phyloP scores from a whole-genome alignment of 1,284 basidiomycete species.

The Rhodotorula sp. region DNA sequence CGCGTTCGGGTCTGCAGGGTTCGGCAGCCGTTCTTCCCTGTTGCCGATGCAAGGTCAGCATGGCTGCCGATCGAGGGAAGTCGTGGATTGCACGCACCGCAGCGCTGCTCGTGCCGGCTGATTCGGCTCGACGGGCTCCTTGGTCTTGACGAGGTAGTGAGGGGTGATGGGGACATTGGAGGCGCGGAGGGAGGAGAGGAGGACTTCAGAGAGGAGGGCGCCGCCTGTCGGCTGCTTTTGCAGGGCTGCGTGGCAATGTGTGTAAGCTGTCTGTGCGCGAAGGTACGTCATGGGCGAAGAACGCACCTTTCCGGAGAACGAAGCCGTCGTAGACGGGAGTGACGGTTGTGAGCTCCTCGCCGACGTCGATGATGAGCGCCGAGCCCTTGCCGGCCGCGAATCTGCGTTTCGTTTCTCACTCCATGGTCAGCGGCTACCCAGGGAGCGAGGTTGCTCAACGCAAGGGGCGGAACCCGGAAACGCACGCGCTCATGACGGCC shows the following conservation, averaged over 20 bases:
- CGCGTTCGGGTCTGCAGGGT: slow-evolving; percentile 23
- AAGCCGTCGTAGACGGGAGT: slow-evolving; percentile 98
- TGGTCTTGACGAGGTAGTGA: slow-evolving; percentile 83
- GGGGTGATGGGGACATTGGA: slow-evolving; percentile 58
- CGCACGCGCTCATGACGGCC: slow-evolving; percentile 90
- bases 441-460: no score
- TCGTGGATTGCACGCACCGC: slow-evolving; percentile 10
- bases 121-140: slow-evolving; percentile 66
- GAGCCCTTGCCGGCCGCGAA: slow-evolving; percentile 97
- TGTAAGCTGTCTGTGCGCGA: not conserved
- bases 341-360: slow-evolving; percentile 81
- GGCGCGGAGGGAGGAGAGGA: slow-evolving; percentile 47
- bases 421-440: not conserved
- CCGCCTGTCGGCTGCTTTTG: slow-evolving; percentile 48
- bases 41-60: not conserved
- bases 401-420: slow-evolving; percentile 52
- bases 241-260: slow-evolving; percentile 36
- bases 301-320: slow-evolving; percentile 85
- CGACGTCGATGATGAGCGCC: slow-evolving; percentile 91
- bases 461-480: slow-evolving; percentile 28
- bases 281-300: slow-evolving; percentile 8
- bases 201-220: slow-evolving; percentile 43
- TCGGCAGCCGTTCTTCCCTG: slow-evolving; percentile 65
- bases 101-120: slow-evolving; percentile 50
- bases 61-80: not conserved